Base-by-base conservation (phyloP, 306 rosid species). In the Cucurbita moschata region DNA sequence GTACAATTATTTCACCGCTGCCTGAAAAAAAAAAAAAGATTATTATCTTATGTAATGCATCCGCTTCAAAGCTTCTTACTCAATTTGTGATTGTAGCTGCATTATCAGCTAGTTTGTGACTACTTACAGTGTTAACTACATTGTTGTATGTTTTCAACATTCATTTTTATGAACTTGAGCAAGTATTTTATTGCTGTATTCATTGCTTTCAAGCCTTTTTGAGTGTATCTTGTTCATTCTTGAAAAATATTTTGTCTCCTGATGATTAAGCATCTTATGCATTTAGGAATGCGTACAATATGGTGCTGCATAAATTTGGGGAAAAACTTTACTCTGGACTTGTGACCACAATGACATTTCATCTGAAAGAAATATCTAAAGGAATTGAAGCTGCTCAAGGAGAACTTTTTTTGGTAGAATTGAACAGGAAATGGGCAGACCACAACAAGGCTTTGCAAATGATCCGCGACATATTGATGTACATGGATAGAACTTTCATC, bases 301-400 rank as follows among this genome's bases (percentile, higher is more conserved):
- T 93, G 98, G 96, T 93, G 84, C 93, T 93, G 73, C 98, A 93
- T 89, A 93, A 93, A 74, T 90, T 84, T 69, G 98, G 98, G 37
- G 98, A 93, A 79, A 93, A 85, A 86, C 88, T 90, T 14, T 90
- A 93, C 82, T 78, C 87, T 14, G 98, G 93, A 39, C 82, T 92
- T 73, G 90, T 88, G 51, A 66, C 75, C 4, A 92, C 98, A 42
- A 90, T 91, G 96, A 83, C 89, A 71, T 66, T 72, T 35, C 94
- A 89, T 78, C 90, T 86, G 71, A 81, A 80, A 80, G 96, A 85
- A 62, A 92, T 92, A 76, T 88, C 94, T 1, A 81, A 76, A 79
- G 85, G 79, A 18, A 70, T 92, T 83, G 96, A 89, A 80, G 90
- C 77, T 49, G 87, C 92, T 16, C 90, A 86, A 79, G 97, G 94